Base-by-base conservation (phyloP, 1,139 yeast genomes). In the Scheffersomyces lignicola region DNA sequence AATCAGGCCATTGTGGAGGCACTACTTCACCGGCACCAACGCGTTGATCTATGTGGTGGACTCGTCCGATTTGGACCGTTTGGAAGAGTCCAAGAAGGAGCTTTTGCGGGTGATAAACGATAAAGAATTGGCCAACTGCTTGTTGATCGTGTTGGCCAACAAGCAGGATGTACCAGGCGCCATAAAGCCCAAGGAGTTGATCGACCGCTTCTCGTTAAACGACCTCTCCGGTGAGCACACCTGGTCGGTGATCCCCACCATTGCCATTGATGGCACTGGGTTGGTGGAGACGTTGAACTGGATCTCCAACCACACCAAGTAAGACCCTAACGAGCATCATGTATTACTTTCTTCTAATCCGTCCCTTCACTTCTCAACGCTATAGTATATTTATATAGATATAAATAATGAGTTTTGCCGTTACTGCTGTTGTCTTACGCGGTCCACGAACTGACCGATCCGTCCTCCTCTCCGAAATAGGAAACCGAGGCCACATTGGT, bases 31-130 rank as follows among this genome's bases (percentile, higher is more conserved):
- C 9, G 96, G 96, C 20, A 87, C 97, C 3, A 86, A 88, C 53
- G 96, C 96, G n/a, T 72, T 90, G 42, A 87, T 90, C 38, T 90
- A 86, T 58, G 97, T 90, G 35, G 85, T 90, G 39, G 97, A 90
- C 59, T 78, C 90, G 5, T 76, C 84, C 10, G 96, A 88, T 60
- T 61, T 64, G 26, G 75, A 71, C 22, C 74, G 96, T 52, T 67
- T 90, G 47, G 82, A 78, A 40, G 95, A 85, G 58, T 85, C 94
- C 17, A 83, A 83, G 49, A 78, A 73, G 45, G 96, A 88, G 54
- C 66, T 90, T 50, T 77, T 74, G 58, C 76, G 92, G 49, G 88
- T 89, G 31, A 77, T 89, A 44, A 70, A 76, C 40, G 92, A 83
- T 54, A 81, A 86, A 44, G 96, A 87, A 56, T 81, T 89, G 75